These are phyloP conservation scores for Leptosphaerulina australis DNA, from an alignment of 2,329 filamentous ascomycete genomes.

Conservation along the genomic window DNA sequence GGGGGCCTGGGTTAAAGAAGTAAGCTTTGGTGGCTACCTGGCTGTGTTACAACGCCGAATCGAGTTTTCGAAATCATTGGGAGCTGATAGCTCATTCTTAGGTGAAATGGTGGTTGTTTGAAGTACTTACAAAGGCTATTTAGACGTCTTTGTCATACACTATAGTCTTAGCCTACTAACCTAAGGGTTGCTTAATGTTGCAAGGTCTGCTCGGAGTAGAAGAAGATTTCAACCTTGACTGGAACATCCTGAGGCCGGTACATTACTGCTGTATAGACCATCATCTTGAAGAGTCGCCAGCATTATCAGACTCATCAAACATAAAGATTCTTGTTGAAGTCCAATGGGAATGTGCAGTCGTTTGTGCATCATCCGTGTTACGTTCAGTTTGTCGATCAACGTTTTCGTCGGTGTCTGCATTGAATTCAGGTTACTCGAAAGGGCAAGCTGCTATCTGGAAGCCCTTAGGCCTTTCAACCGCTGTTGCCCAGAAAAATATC, in stretches of 20 bases:
- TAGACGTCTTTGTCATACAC: neutral
- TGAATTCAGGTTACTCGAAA: neutral
- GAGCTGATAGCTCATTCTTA: neutral
- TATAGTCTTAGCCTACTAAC: too few species aligned
- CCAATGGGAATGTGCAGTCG: conserved; percentile 3
- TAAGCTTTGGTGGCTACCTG: neutral
- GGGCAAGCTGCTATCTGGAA: neutral
- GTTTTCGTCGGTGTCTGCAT: neutral
- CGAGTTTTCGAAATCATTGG: neutral
- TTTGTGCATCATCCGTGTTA: conserved; percentile 9
- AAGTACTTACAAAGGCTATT: neutral
- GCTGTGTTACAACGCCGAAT: neutral
- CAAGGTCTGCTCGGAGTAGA: neutral
- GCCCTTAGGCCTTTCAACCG: neutral
- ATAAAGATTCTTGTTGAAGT: neutral
- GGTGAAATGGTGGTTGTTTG: neutral
- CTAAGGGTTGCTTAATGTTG: too few species aligned
- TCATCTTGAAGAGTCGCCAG: neutral
- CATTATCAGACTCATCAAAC: neutral
- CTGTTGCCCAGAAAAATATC: neutral
- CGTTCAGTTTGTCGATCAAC: neutral
- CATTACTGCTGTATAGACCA: neutral
- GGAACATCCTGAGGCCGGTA: neutral
- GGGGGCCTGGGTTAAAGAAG: neutral
- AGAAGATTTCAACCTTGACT: neutral